phyloP scores from a whole-genome alignment of 768 basidiomycete species.

The Macrolepiota albuminosa region DNA sequence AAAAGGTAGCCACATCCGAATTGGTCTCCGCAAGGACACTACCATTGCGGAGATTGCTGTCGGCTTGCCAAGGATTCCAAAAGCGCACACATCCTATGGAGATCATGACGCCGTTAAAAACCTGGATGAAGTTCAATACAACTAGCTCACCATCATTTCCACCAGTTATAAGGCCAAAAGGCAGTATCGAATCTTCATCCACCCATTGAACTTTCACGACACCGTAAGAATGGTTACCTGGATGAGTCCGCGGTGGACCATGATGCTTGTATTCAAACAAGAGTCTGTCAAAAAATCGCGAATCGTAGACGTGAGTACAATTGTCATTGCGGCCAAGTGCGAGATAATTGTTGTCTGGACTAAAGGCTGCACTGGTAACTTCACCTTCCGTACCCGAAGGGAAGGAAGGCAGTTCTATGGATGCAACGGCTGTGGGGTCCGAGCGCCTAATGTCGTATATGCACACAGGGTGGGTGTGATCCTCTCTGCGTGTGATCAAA shows the following conservation, averaged over 20 bases:
- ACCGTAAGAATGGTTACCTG: constrained; percentile 36
- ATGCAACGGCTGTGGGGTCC: constrained; percentile 20
- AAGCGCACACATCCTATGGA: constrained; percentile 60
- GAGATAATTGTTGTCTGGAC: constrained; percentile 57
- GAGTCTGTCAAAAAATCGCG: constrained; percentile 43
- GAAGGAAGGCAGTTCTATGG: constrained; percentile 32
- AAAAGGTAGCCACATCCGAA: constrained; percentile 56
- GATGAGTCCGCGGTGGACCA: constrained; percentile 27
- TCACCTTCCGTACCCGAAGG: constrained; percentile 29
- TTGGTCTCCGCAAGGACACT: constrained; percentile 44
- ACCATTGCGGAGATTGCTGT: constrained; percentile 37
- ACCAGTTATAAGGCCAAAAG: constrained; percentile 51
- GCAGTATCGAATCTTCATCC: constrained; percentile 28
- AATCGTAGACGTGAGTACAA: constrained; percentile 55
- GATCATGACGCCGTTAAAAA: constrained; percentile 3
- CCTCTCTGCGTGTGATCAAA: constrained; percentile 26
- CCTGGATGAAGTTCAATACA: not conserved
- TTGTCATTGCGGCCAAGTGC: constrained; percentile 61
- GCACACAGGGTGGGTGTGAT: constrained; percentile 32
- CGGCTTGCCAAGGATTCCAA: constrained; percentile 54
- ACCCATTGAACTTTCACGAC: constrained; percentile 53
- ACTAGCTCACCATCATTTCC: constrained; percentile 55
- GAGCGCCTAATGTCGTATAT: constrained; percentile 48
- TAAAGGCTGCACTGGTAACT: constrained; percentile 48
- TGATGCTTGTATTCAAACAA: constrained; percentile 47